Conservation (phyloP, 768 basidiomycete species). For the Ramaria sp. region DNA sequence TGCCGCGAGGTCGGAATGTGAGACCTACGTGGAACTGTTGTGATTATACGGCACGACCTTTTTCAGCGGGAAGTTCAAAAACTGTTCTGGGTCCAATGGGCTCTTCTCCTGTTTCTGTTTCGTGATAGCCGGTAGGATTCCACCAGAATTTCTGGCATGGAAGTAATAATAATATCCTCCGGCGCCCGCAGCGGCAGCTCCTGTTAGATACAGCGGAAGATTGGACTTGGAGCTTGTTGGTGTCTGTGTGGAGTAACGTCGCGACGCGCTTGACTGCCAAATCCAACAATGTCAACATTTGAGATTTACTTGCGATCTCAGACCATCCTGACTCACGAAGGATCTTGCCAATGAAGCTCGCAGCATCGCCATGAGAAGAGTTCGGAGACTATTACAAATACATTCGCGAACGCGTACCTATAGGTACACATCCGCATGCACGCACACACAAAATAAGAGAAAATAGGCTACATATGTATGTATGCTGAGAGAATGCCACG, state of each 20-base stretch:
- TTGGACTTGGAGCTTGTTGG: conserved; percentile 34
- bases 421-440: not conserved
- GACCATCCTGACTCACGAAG: not conserved
- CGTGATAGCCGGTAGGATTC: conserved; percentile 13
- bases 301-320: not conserved
- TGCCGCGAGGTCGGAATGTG: conserved; percentile 1
- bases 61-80: conserved; percentile 73
- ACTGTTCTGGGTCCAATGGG: conserved; percentile 65
- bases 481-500: not conserved
- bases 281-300: not conserved
- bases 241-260: conserved; percentile 26
- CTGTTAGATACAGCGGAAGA: conserved; percentile 36
- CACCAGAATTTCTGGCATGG: conserved; percentile 18
- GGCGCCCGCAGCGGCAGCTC: conserved; percentile 30
- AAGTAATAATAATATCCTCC: conserved; percentile 38
- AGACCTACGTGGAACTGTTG: conserved; percentile 68
- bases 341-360: not conserved
- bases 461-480: conserved; percentile 2
- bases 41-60: conserved; percentile 83
- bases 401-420: not conserved
- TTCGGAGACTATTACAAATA: not conserved
- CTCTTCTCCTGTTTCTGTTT: conserved; percentile 44
- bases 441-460: not conserved
- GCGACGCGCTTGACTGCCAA: conserved; percentile 15
- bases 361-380: not conserved